These are phyloP conservation scores for Pontederia paniculata DNA, from an alignment of 176 grass and related monocot genomes.

Conservation along the genomic window DNA sequence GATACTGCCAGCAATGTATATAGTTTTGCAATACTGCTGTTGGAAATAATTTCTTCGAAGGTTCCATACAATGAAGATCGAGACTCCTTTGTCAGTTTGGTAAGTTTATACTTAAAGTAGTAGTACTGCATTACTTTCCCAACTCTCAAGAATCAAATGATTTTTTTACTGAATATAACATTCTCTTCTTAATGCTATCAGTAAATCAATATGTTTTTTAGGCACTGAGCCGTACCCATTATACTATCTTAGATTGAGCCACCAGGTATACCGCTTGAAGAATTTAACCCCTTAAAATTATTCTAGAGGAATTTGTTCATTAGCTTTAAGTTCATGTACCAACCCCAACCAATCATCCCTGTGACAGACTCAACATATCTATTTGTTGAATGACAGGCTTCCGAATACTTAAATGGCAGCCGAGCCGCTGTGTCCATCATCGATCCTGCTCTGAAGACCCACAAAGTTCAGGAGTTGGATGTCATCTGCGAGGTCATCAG, in stretches of 20 bases:
- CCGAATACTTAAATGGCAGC: constrained; percentile 43
- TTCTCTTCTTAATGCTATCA: too few relatives aligned
- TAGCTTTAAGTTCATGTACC: too few relatives aligned
- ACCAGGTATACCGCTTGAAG: too few relatives aligned
- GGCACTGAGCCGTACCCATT: too few relatives aligned
- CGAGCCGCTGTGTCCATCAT: constrained; percentile 34
- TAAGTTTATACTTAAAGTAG: constrained; percentile 4
- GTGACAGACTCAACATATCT: background rate
- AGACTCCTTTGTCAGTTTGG: constrained; percentile 47
- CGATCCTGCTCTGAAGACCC: constrained; percentile 39
- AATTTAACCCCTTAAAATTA: too few relatives aligned
- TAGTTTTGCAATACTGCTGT: constrained; percentile 49
- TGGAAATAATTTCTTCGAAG: constrained; percentile 74
- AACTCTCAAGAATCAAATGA: too few relatives aligned
- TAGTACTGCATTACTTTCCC: background rate
- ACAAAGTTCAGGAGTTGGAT: constrained; percentile 38
- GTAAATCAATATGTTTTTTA: too few relatives aligned
- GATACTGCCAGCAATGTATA: constrained; percentile 54
- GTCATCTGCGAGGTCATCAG: constrained; percentile 60
- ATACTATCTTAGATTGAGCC: too few relatives aligned
- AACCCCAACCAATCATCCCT: too few relatives aligned
- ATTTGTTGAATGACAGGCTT: constrained; percentile 37
- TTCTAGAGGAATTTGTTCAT: too few relatives aligned
- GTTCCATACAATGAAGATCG: constrained; percentile 39
- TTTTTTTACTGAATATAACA: too few relatives aligned